Evolutionary conservation across 1,139 yeast genomes (phyloP).

Genomic region (Candida dubliniensis): DNA sequence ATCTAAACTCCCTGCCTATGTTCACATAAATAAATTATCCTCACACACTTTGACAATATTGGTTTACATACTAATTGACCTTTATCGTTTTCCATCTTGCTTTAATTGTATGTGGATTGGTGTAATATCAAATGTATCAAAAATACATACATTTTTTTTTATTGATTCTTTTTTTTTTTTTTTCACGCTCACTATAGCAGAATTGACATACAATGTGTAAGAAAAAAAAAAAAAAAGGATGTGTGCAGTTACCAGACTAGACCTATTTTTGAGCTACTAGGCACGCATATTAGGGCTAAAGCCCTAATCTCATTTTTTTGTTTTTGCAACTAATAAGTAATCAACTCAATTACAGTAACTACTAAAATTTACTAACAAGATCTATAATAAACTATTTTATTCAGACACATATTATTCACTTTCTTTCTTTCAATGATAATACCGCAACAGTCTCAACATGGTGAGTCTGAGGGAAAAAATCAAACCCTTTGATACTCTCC

Average conservation of each 20-base stretch:
- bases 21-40: neutral
- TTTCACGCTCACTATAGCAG: neutral
- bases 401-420: neutral
- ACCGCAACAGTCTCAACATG: conserved; percentile 97
- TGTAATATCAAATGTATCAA: neutral
- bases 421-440: conserved; percentile 29
- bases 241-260: conserved; percentile 1
- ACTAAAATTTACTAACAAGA: no score
- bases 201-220: neutral
- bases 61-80: conserved; percentile 91
- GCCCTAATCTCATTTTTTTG: conserved; percentile 1
- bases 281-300: conserved; percentile 1
- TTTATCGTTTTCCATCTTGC: conserved; percentile 99
- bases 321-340: conserved; percentile 2
- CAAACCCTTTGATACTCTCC: conserved; percentile 89
- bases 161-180: neutral
- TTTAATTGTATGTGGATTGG: conserved; percentile 10
- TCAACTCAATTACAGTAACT: no score
- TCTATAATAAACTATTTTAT: neutral
- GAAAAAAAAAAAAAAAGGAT: neutral
- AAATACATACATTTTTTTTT: neutral
- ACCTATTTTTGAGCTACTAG: neutral
- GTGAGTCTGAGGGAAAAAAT: conserved; percentile 96
- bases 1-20: no score
- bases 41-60: neutral